Conservation (phyloP, 2,329 filamentous ascomycete species). For the Tolypocladium ophioglossoides region DNA sequence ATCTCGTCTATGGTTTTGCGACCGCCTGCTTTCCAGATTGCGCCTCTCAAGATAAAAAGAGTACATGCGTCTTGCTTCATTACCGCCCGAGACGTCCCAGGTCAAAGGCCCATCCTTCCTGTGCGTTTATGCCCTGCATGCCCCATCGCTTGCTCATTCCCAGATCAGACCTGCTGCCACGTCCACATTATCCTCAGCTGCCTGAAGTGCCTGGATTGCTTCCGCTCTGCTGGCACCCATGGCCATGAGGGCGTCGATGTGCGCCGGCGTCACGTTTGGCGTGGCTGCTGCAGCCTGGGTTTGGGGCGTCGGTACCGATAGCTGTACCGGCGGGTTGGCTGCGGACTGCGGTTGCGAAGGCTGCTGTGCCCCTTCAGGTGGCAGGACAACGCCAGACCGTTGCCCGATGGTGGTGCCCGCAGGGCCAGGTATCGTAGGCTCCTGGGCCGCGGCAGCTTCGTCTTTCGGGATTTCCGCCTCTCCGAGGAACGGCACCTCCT, state of each 20-base stretch:
- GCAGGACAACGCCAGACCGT: conserved; percentile 62
- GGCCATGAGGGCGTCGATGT: conserved; percentile 64
- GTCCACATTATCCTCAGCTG: conserved; percentile 82
- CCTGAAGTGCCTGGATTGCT: conserved; percentile 71
- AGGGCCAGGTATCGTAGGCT: conserved; percentile 76
- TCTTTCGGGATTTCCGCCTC: conserved; percentile 92
- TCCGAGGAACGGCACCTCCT: conserved; percentile 80
- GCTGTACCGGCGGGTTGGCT: conserved; percentile 9
- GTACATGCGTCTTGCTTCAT: background rate
- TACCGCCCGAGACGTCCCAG: background rate
- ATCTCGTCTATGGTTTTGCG: background rate
- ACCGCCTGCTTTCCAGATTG: background rate
- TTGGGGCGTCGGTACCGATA: conserved; percentile 15
- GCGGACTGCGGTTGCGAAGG: conserved; percentile 10
- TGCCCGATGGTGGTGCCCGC: conserved; percentile 84
- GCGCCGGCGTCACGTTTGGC: conserved; percentile 43
- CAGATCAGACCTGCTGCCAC: conserved; percentile 10
- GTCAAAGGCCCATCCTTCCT: background rate
- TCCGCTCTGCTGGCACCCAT: conserved; percentile 69
- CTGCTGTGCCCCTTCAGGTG: conserved; percentile 9
- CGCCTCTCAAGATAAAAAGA: background rate
- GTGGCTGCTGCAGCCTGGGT: conserved; percentile 15
- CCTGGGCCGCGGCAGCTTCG: conserved; percentile 59
- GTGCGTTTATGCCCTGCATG: background rate
- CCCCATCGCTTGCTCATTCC: conserved; percentile 1